These are phyloP conservation scores for Jaapia argillacea DNA, from an alignment of 768 basidiomycete genomes.

Conservation along the genomic window DNA sequence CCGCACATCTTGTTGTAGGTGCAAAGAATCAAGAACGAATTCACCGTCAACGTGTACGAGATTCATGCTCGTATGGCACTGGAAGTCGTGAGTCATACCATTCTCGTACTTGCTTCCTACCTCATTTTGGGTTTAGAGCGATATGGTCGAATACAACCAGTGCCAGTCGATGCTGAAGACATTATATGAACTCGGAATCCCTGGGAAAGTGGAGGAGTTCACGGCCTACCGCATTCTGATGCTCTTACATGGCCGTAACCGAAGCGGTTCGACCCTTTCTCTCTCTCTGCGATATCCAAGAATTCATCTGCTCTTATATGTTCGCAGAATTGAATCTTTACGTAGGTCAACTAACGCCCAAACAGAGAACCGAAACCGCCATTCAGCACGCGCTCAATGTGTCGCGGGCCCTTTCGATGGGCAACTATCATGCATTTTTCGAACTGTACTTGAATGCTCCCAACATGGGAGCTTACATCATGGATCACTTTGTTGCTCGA, in stretches of 20 bases:
- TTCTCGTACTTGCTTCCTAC: slow-evolving; percentile 1
- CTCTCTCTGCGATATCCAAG: neutral
- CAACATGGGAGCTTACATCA: slow-evolving; percentile 97
- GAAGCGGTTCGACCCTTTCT: slow-evolving; percentile 59
- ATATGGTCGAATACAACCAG: slow-evolving; percentile 98
- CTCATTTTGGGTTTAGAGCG: slow-evolving; percentile 45
- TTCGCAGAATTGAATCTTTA: slow-evolving; percentile 83
- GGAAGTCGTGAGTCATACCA: slow-evolving; percentile 54
- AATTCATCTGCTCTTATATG: slow-evolving; percentile 1
- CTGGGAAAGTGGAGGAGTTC: slow-evolving; percentile 92
- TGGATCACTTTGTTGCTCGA: slow-evolving; percentile 96
- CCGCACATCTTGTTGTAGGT: slow-evolving; percentile 43
- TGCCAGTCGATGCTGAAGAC: slow-evolving; percentile 87
- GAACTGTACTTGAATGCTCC: slow-evolving; percentile 74
- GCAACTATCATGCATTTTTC: slow-evolving; percentile 93
- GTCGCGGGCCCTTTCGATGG: slow-evolving; percentile 81
- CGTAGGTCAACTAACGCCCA: slow-evolving; percentile 93
- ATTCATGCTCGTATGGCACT: slow-evolving; percentile 97
- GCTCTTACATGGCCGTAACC: slow-evolving; percentile 88
- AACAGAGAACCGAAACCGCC: slow-evolving; percentile 72
- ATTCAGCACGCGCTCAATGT: slow-evolving; percentile 87
- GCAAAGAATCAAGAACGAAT: slow-evolving; percentile 97
- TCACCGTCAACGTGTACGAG: slow-evolving; percentile 95
- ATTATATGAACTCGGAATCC: slow-evolving; percentile 89
- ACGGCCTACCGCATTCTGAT: slow-evolving; percentile 96